Conservation (phyloP, 2,329 filamentous ascomycete genomes). For the Dothideomycetidae sp. region DNA sequence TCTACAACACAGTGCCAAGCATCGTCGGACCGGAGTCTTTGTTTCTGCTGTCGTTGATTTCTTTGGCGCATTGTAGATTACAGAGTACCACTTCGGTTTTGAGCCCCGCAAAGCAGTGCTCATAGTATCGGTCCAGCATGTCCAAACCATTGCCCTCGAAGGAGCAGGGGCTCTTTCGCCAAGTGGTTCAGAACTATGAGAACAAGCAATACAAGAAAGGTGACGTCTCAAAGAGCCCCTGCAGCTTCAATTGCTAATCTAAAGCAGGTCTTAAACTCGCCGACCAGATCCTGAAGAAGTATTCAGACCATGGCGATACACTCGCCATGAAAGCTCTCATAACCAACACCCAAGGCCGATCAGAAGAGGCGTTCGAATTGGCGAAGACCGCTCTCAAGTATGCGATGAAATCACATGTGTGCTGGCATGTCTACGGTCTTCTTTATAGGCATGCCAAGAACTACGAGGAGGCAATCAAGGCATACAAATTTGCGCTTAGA, state of each 20-base stretch:
- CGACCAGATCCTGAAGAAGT: slow-evolving; percentile 90
- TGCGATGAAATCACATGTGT: slow-evolving; percentile 98
- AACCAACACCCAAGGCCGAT: slow-evolving; percentile 80
- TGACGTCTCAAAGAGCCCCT: slow-evolving; percentile 17
- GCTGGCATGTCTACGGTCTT: slow-evolving; percentile 97
- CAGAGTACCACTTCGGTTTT: too few relatives aligned
- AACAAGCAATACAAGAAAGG: slow-evolving; percentile 95
- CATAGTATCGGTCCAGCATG: too few relatives aligned
- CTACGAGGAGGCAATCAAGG: slow-evolving; percentile 97
- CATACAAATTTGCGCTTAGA: slow-evolving; percentile 87
- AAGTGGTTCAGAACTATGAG: slow-evolving; percentile 91
- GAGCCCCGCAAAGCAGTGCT: too few relatives aligned
- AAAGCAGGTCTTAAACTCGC: slow-evolving; percentile 70
- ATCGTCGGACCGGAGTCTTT: neutral
- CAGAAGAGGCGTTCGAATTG: slow-evolving; percentile 83
- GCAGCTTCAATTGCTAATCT: slow-evolving; percentile 18
- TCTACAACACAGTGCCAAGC: neutral
- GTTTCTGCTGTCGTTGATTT: neutral
- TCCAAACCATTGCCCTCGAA: slow-evolving; percentile 58
- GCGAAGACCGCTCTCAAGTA: slow-evolving; percentile 85
- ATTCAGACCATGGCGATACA: slow-evolving; percentile 92
- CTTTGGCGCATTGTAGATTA: neutral
- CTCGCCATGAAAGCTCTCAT: slow-evolving; percentile 98
- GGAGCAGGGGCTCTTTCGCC: slow-evolving; percentile 85
- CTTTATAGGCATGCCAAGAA: slow-evolving; percentile 91